Percentiles rank a stretch among this genome's conserved stretches.
Conservation (phyloP, 441 rosid genomes). For the Pelargonium fulgidum region DNA sequence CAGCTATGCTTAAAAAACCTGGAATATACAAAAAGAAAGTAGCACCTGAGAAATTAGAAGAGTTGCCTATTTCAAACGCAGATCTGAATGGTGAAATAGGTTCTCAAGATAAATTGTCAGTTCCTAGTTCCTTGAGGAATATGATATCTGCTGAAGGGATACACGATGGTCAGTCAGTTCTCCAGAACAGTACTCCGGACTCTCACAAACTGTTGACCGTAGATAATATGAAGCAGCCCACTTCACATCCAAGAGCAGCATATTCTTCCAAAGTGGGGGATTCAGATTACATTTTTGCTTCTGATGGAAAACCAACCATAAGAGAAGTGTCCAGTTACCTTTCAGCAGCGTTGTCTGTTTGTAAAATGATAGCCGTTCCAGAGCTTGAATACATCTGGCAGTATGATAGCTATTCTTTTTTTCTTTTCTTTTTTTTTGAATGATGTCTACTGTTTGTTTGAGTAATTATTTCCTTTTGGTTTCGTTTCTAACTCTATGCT, state of each 20-base stretch:
- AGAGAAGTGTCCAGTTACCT: conserved; percentile 27
- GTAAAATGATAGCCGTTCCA: conserved; percentile 54
- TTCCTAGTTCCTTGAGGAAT: conserved; percentile 35
- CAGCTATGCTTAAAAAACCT: conserved; percentile 70
- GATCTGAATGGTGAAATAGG: conserved; percentile 37
- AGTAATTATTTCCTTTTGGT: not conserved
- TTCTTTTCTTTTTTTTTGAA: conserved; percentile 26
- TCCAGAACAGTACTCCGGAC: conserved; percentile 31
- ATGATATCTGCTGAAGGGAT: conserved; percentile 39
- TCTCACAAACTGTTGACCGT: conserved; percentile 30
- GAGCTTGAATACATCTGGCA: conserved; percentile 86
- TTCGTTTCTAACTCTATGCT: not conserved
- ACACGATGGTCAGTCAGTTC: conserved; percentile 36
- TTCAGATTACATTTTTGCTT: conserved; percentile 29
- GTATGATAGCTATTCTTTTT: conserved; percentile 36
- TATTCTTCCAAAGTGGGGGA: conserved; percentile 30
- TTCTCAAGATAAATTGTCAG: conserved; percentile 42
- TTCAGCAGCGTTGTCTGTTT: conserved; percentile 27
- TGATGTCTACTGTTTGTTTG: conserved; percentile 11
- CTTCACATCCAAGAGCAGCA: conserved; percentile 29
- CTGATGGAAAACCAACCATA: conserved; percentile 29
- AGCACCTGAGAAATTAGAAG: conserved; percentile 47
- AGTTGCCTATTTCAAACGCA: conserved; percentile 32
- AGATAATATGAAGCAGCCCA: conserved; percentile 36
- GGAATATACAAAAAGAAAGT: conserved; percentile 57